Conservation (phyloP, 345 rosid genomes). For the Salix arbutifolia region DNA sequence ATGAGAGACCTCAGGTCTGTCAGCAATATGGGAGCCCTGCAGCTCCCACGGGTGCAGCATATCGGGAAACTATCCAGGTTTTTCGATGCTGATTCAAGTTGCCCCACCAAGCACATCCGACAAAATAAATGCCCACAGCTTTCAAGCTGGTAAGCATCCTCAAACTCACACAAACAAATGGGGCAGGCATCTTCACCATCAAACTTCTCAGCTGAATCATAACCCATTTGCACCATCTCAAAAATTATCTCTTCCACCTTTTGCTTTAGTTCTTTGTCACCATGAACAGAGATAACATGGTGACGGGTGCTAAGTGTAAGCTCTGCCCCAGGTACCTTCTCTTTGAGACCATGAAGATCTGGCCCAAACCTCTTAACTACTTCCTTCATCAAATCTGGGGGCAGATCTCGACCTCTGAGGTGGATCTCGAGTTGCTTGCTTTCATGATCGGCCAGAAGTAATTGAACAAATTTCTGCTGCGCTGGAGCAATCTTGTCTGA, state of each 20-base stretch:
- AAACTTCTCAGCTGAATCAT: constrained; percentile 38
- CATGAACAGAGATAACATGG: constrained; percentile 59
- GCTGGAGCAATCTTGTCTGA: constrained; percentile 40
- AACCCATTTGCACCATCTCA: constrained; percentile 24
- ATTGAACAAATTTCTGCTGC: constrained; percentile 46
- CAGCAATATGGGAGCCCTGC: constrained; percentile 46
- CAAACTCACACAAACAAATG: constrained; percentile 77
- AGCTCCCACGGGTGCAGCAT: constrained; percentile 47
- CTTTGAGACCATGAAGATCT: constrained; percentile 64
- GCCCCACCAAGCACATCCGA: constrained; percentile 48
- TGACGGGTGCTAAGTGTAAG: constrained; percentile 49
- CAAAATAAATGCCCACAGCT: constrained; percentile 70
- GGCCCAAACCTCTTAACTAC: constrained; percentile 62
- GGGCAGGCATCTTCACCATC: constrained; percentile 40
- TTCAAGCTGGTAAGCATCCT: constrained; percentile 67
- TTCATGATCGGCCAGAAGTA: constrained; percentile 51
- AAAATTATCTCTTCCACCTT: constrained; percentile 46
- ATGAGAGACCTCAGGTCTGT: constrained; percentile 60
- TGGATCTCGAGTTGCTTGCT: constrained; percentile 56
- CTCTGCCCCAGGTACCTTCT: constrained; percentile 53
- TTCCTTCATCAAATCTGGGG: constrained; percentile 64
- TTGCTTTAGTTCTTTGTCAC: constrained; percentile 54
- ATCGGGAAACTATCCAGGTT: constrained; percentile 62
- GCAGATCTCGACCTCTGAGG: constrained; percentile 55
- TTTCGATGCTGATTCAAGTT: constrained; percentile 19